Conservation (phyloP, 2,329 filamentous ascomycete genomes). For the Verticillium dahliae region DNA sequence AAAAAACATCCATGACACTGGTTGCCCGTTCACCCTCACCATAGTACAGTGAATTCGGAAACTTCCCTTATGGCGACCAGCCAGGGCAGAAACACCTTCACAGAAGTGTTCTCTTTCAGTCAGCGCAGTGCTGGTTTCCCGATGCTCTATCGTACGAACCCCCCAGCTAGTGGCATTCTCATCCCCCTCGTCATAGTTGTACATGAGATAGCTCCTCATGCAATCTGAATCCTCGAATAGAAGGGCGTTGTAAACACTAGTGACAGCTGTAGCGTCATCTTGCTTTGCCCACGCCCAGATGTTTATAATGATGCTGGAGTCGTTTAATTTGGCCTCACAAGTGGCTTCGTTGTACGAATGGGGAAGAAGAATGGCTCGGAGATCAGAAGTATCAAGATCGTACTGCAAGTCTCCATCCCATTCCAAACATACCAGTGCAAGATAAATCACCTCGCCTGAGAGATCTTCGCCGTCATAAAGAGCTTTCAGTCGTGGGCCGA, state of each 20-base stretch:
- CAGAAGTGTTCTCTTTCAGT: not conserved
- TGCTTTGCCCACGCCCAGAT: not conserved
- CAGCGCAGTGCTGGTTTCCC: not conserved
- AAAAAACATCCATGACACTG: not conserved
- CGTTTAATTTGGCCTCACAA: constrained; percentile 4
- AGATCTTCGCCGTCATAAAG: not conserved
- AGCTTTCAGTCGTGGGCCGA: not conserved
- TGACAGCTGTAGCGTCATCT: not conserved
- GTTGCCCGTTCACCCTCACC: not conserved
- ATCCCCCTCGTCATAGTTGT: not conserved
- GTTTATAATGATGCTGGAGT: not conserved
- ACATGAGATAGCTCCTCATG: not conserved
- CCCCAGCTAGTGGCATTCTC: not conserved
- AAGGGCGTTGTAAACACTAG: not conserved
- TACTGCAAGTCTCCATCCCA: constrained; percentile 4
- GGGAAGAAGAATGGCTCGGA: constrained; percentile 3
- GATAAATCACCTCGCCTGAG: not conserved
- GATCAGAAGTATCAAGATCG: constrained; percentile 2
- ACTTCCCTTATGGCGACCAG: not conserved
- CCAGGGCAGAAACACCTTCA: not conserved
- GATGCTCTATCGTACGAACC: not conserved
- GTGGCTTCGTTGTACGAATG: constrained; percentile 3
- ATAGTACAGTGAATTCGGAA: not conserved
- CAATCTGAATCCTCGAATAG: not conserved
- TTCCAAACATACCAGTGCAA: constrained; percentile 8